phyloP scores from a whole-genome alignment of 75 land plant genomes.

The Cunninghamia lanceolata region DNA sequence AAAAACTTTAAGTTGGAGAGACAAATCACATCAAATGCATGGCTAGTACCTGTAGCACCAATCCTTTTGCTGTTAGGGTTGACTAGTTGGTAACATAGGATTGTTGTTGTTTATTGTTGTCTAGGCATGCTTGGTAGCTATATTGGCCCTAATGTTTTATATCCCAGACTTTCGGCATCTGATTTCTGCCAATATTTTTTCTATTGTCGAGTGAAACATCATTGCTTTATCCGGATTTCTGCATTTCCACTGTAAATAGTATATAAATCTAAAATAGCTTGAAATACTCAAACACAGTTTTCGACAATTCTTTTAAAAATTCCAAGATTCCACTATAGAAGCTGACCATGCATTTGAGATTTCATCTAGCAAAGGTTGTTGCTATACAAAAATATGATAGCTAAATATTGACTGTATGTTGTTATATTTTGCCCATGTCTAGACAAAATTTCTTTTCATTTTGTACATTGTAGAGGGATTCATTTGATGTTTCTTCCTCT shows the following conservation, averaged over 20 bases:
- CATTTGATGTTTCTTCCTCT: slow-evolving; percentile 1
- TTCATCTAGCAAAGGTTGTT: background rate
- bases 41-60: too few species aligned
- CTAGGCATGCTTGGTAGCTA: too few species aligned
- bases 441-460: background rate
- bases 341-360: background rate
- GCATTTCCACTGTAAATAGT: background rate
- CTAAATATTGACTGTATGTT: too few species aligned
- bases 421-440: too few species aligned
- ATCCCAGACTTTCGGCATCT: too few species aligned
- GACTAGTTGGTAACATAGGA: too few species aligned
- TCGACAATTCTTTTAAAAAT: too few species aligned
- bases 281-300: background rate
- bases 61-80: too few species aligned
- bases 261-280: background rate
- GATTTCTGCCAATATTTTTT: background rate
- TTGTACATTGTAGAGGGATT: background rate
- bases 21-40: too few species aligned
- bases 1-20: too few species aligned
- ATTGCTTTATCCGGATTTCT: background rate
- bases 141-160: too few species aligned
- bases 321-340: background rate
- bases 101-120: too few species aligned
- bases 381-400: background rate
- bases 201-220: background rate